These are phyloP conservation scores for Baudoinia panamericana DNA, from an alignment of 495 filamentous ascomycete species.

Conservation along the genomic window DNA sequence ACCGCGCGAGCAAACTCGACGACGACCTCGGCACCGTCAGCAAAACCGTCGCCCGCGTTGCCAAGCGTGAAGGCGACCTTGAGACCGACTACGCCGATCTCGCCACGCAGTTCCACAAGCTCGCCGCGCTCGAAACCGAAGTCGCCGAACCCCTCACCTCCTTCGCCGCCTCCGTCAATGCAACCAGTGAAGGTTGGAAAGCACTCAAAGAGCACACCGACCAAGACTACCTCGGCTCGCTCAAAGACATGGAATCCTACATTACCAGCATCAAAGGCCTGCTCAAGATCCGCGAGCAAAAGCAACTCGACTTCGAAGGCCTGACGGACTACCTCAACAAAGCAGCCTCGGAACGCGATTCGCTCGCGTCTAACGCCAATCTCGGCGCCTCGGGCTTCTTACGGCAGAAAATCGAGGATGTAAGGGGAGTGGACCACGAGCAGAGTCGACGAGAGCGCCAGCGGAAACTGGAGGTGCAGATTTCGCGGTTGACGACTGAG, in stretches of 20 bases:
- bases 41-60: conserved; percentile 81
- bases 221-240: too few relatives aligned
- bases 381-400: conserved; percentile 73
- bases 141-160: conserved; percentile 65
- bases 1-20: conserved; percentile 88
- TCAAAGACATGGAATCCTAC: too few relatives aligned
- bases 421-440: conserved; percentile 93
- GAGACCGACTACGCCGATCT: conserved; percentile 83
- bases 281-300: conserved; percentile 88
- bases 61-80: conserved; percentile 74
- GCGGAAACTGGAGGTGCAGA: conserved; percentile 78
- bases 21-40: conserved; percentile 88
- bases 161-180: conserved; percentile 76
- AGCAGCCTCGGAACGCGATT: conserved; percentile 75
- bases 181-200: conserved; percentile 61
- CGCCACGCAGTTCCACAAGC: conserved; percentile 83
- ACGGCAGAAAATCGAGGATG: conserved; percentile 88
- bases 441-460: conserved; percentile 72
- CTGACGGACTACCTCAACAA: conserved; percentile 91
- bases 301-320: conserved; percentile 94
- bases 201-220: conserved; percentile 75
- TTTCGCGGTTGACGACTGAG: conserved; percentile 76
- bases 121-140: conserved; percentile 78
- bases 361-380: conserved; percentile 52
- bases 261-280: conserved; percentile 68